These are phyloP conservation scores for Solanum habrochaites DNA, from an alignment of 257 asterid species.

Conservation along the genomic window DNA sequence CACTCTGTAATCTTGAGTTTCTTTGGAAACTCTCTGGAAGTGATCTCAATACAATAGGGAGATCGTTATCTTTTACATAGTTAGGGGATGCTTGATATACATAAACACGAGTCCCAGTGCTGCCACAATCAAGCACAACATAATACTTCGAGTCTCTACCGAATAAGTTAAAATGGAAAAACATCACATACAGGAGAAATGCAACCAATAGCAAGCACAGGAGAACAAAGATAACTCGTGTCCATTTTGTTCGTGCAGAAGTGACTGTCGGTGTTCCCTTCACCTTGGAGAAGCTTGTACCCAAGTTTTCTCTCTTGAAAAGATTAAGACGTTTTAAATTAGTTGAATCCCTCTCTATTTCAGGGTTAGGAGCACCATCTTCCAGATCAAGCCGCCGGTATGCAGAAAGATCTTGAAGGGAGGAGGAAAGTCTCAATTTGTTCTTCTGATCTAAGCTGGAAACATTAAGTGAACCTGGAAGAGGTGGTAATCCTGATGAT, in stretches of 20 bases:
- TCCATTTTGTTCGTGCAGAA: conserved; percentile 47
- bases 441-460: conserved; percentile 32
- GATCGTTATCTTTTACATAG: conserved; percentile 37
- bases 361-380: conserved; percentile 28
- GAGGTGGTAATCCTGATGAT: conserved; percentile 62
- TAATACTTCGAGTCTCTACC: conserved; percentile 51
- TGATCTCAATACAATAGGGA: conserved; percentile 63
- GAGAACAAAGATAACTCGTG: conserved; percentile 35
- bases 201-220: conserved; percentile 48
- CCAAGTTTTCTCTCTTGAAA: conserved; percentile 35
- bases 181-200: conserved; percentile 33
- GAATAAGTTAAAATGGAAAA: conserved; percentile 52
- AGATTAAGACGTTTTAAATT: conserved; percentile 21
- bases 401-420: conserved; percentile 84
- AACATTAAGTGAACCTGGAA: conserved; percentile 35
- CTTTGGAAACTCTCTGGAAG: conserved; percentile 65
- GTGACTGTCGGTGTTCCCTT: conserved; percentile 26
- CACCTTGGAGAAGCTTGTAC: conserved; percentile 80
- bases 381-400: conserved; percentile 52
- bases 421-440: conserved; percentile 54
- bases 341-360: conserved; percentile 23
- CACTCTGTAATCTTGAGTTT: conserved; percentile 43
- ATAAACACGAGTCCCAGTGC: conserved; percentile 96
- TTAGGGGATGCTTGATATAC: conserved; percentile 68
- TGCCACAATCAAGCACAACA: conserved; percentile 93